Evolutionary conservation across 495 filamentous ascomycete species (phyloP).

Genomic region (Neurospora hispaniola): DNA sequence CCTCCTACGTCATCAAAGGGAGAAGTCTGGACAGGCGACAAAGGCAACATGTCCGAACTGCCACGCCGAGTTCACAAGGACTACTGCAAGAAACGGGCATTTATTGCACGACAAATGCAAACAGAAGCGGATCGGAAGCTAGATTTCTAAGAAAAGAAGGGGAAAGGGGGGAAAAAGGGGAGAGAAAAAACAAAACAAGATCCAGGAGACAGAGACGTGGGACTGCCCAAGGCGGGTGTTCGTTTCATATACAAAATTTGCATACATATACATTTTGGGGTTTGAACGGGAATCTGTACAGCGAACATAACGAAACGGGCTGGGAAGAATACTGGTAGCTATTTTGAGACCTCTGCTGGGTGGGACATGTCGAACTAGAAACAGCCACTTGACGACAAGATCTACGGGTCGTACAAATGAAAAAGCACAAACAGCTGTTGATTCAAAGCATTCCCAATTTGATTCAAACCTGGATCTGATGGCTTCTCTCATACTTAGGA

Average conservation of each 20-base stretch:
- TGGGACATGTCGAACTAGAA: background rate
- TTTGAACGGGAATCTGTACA: background rate
- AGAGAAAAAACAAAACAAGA: too few species aligned
- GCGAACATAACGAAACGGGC: background rate
- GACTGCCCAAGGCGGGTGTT: background rate
- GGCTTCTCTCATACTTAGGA: background rate
- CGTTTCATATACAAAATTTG: background rate
- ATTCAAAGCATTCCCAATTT: background rate
- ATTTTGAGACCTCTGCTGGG: background rate
- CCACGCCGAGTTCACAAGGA: constrained; percentile 83
- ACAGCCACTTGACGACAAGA: background rate
- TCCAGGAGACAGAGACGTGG: background rate
- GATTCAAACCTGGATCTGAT: background rate
- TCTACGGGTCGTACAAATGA: background rate
- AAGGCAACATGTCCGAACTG: constrained; percentile 83
- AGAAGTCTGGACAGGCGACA: constrained; percentile 79
- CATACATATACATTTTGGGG: background rate
- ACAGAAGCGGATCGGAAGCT: constrained; percentile 37
- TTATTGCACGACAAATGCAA: constrained; percentile 87
- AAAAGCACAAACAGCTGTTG: background rate
- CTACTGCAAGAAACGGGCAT: constrained; percentile 84
- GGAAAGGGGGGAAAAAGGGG: background rate
- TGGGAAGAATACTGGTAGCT: background rate
- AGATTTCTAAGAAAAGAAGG: background rate
- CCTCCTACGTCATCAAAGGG: constrained; percentile 81